phyloP scores from a whole-genome alignment of 306 rosid genomes.

The Vigna angularis region DNA sequence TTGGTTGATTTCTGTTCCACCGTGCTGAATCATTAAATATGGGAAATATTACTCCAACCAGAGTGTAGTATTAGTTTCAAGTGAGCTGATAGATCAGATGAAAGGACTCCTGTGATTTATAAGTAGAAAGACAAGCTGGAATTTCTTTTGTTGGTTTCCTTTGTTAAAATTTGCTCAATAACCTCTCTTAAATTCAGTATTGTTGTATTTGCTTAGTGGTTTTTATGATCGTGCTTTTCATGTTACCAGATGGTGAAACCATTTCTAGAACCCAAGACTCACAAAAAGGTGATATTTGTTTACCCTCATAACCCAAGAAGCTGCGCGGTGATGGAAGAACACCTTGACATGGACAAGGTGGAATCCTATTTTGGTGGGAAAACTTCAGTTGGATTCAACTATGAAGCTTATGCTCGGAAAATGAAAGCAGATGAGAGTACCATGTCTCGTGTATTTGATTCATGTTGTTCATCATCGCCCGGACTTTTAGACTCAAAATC shows the following conservation, averaged over 20 bases:
- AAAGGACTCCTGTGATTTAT: conserved; percentile 13
- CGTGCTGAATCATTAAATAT: conserved; percentile 16
- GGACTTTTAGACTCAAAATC: neutral
- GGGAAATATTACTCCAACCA: neutral
- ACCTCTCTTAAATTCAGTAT: conserved; percentile 15
- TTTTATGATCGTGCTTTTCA: conserved; percentile 25
- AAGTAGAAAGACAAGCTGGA: conserved; percentile 1
- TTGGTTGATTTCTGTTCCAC: conserved; percentile 21
- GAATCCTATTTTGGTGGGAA: conserved; percentile 78
- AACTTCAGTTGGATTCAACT: conserved; percentile 50
- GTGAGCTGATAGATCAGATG: neutral
- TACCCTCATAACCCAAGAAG: conserved; percentile 70
- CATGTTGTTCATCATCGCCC: conserved; percentile 53
- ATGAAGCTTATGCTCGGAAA: conserved; percentile 58
- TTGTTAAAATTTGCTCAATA: conserved; percentile 17
- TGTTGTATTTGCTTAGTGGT: neutral
- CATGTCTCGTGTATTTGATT: conserved; percentile 43
- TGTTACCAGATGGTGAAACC: conserved; percentile 75
- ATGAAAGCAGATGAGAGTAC: conserved; percentile 71
- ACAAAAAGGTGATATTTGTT: conserved; percentile 71
- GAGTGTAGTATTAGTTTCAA: conserved; percentile 12
- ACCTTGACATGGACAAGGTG: conserved; percentile 63
- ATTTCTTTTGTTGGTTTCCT: neutral
- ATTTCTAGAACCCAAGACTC: conserved; percentile 74
- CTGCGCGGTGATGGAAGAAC: conserved; percentile 66